Conservation (phyloP, 2,329 filamentous ascomycete species). For the Talaromyces sp. region DNA sequence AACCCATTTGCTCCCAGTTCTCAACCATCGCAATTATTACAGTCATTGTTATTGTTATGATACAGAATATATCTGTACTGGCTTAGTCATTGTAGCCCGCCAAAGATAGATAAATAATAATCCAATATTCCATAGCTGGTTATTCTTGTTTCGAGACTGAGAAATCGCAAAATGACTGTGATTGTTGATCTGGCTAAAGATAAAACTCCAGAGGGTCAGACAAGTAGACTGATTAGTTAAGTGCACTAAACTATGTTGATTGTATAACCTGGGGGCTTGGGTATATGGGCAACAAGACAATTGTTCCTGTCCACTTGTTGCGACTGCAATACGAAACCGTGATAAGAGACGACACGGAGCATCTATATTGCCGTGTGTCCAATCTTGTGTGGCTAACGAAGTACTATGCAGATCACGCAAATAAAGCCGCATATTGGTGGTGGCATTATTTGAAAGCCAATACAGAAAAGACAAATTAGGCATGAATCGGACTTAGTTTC, state of each 20-base stretch:
- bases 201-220: background rate
- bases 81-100: too few species aligned
- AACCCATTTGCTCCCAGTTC: too few species aligned
- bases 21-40: too few species aligned
- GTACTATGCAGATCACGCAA: background rate
- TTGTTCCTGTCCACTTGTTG: background rate
- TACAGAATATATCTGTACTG: too few species aligned
- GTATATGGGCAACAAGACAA: background rate
- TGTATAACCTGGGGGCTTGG: background rate
- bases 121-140: background rate
- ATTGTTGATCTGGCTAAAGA: background rate
- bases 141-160: background rate
- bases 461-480: background rate
- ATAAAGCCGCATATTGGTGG: background rate
- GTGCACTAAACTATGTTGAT: background rate
- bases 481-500: background rate
- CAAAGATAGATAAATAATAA: too few species aligned
- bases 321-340: background rate
- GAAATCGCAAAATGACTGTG: background rate
- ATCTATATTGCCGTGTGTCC: background rate
- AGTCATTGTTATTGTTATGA: too few species aligned
- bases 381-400: background rate
- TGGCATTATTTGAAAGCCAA: background rate
- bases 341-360: background rate
- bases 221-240: background rate